phyloP scores from a whole-genome alignment of 2,329 filamentous ascomycete genomes.

The Onygenales sp. region DNA sequence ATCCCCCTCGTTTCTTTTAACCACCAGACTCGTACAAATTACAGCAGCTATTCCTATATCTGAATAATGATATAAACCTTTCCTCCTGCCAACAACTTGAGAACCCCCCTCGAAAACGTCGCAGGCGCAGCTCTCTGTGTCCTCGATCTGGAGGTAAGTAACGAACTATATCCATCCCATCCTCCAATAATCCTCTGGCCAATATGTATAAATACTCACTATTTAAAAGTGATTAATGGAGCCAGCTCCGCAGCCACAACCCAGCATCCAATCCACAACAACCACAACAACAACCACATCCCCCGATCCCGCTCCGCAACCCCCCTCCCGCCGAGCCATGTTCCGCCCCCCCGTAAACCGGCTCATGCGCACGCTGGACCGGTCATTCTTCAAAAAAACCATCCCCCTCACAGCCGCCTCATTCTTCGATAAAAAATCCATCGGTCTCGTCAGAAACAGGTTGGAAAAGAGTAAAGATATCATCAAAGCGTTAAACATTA shows the following conservation, averaged over 20 bases:
- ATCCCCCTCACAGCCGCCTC: constrained; percentile 70
- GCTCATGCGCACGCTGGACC: constrained; percentile 70
- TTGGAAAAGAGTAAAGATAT: constrained; percentile 59
- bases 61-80: too few species aligned
- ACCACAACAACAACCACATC: constrained; percentile 2
- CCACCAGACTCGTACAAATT: too few species aligned
- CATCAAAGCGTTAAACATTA: constrained; percentile 54
- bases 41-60: too few species aligned
- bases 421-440: constrained; percentile 64
- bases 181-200: too few species aligned
- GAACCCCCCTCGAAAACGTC: too few species aligned
- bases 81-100: too few species aligned
- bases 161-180: too few species aligned
- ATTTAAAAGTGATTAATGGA: background rate
- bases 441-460: constrained; percentile 59
- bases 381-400: constrained; percentile 68
- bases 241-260: background rate
- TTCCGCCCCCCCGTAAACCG: constrained; percentile 75
- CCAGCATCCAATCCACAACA: background rate
- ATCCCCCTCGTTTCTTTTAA: too few species aligned
- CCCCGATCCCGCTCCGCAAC: constrained; percentile 11
- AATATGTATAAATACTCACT: background rate
- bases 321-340: constrained; percentile 30
- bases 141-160: too few species aligned
- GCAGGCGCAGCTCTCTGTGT: too few species aligned